Evolutionary conservation across 2,329 filamentous ascomycete genomes (phyloP).

Genomic region (Pochonia chlamydosporia): DNA sequence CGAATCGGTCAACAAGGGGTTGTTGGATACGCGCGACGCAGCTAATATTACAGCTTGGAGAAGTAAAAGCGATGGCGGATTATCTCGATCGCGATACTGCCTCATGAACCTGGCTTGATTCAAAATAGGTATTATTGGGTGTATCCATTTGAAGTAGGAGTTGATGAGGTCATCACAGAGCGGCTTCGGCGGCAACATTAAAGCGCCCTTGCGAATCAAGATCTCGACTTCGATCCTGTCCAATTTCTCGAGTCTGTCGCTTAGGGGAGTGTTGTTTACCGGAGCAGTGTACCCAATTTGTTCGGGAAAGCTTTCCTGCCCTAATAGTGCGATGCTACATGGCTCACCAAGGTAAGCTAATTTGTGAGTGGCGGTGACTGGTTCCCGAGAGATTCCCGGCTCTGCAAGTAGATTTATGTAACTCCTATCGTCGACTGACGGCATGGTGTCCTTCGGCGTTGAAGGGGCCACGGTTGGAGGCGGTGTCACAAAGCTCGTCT

Average conservation of each 20-base stretch:
- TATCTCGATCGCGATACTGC: slow-evolving; percentile 84
- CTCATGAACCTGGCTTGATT: slow-evolving; percentile 91
- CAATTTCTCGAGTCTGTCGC: slow-evolving; percentile 80
- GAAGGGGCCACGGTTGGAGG: slow-evolving; percentile 60
- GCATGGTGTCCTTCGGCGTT: neutral
- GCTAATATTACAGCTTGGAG: slow-evolving; percentile 86
- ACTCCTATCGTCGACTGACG: slow-evolving; percentile 59
- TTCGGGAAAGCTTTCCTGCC: slow-evolving; percentile 86
- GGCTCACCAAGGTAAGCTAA: slow-evolving; percentile 94
- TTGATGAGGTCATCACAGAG: slow-evolving; percentile 94
- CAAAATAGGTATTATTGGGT: slow-evolving; percentile 90
- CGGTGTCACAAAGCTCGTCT: slow-evolving; percentile 25
- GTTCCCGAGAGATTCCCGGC: slow-evolving; percentile 89
- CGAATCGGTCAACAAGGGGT: slow-evolving; percentile 89
- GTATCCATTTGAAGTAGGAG: slow-evolving; percentile 93
- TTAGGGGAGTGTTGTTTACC: slow-evolving; percentile 18
- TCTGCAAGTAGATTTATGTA: slow-evolving; percentile 88
- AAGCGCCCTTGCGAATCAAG: slow-evolving; percentile 84
- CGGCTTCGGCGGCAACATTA: slow-evolving; percentile 78
- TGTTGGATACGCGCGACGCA: slow-evolving; percentile 89
- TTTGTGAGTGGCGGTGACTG: slow-evolving; percentile 90
- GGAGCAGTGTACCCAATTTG: slow-evolving; percentile 82
- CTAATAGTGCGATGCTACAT: slow-evolving; percentile 88
- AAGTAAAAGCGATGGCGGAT: slow-evolving; percentile 83
- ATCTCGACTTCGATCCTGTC: slow-evolving; percentile 97